Evolutionary conservation across 2,329 filamentous ascomycete genomes (phyloP).

Genomic region (Cercospora janseana): DNA sequence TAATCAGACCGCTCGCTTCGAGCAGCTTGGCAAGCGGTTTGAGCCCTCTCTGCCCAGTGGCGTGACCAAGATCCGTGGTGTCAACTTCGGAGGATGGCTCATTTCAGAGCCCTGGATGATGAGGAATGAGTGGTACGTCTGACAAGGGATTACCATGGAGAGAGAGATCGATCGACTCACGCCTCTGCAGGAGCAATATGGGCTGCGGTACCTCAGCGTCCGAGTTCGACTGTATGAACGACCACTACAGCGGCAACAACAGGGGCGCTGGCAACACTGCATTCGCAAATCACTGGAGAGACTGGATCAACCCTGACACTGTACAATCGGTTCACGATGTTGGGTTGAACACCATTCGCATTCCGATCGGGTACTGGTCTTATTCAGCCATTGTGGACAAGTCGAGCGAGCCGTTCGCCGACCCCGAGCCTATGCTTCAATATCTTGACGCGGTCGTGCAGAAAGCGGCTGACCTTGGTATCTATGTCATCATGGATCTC

Average conservation of each 20-base stretch:
- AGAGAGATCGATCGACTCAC: not conserved
- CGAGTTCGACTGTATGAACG: constrained; percentile 17
- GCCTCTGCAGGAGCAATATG: constrained; percentile 11
- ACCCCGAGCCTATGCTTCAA: constrained; percentile 5
- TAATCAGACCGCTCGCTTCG: constrained; percentile 13
- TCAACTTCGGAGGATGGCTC: constrained; percentile 16
- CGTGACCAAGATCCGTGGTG: constrained; percentile 16
- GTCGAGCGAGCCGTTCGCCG: constrained; percentile 8
- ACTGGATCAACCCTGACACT: constrained; percentile 14
- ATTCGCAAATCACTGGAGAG: constrained; percentile 15
- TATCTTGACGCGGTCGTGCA: constrained; percentile 14
- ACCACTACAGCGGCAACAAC: constrained; percentile 15
- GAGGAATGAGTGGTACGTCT: constrained; percentile 6
- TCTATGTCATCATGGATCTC: constrained; percentile 19
- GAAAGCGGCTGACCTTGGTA: constrained; percentile 12
- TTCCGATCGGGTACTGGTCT: constrained; percentile 17
- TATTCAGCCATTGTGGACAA: constrained; percentile 11
- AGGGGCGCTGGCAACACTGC: constrained; percentile 3
- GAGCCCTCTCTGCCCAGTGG: constrained; percentile 13
- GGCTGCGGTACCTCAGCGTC: constrained; percentile 11
- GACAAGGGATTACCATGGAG: not conserved
- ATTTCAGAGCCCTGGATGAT: constrained; percentile 13
- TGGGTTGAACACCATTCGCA: constrained; percentile 18
- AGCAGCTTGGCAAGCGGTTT: constrained; percentile 11
- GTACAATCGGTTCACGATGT: constrained; percentile 14